Conservation (phyloP, 2,329 filamentous ascomycete species). For the Tolypocladium guangdongense region DNA sequence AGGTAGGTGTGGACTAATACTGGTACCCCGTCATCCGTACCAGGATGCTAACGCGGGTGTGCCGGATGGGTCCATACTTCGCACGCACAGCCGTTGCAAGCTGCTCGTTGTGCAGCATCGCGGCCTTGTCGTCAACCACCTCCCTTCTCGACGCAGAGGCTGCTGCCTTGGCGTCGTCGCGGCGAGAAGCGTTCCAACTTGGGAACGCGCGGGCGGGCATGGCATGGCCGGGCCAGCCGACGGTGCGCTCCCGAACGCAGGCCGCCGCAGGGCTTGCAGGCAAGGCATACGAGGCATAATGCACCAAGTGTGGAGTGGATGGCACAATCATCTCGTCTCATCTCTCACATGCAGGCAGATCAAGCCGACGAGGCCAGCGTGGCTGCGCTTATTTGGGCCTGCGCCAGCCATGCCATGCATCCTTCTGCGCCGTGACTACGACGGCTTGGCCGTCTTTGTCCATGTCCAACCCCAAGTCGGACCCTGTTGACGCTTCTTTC, state of each 20-base stretch:
- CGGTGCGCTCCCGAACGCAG: background rate
- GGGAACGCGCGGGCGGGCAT: background rate
- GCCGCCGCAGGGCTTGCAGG: too few species aligned
- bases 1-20: too few species aligned
- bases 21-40: too few species aligned
- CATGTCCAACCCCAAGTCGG: background rate
- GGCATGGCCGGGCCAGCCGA: background rate
- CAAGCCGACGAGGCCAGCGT: background rate
- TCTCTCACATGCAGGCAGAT: background rate
- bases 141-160: background rate
- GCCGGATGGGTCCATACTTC: too few species aligned
- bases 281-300: background rate
- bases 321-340: background rate
- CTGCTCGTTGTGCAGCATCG: background rate
- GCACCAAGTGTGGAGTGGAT: background rate
- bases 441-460: background rate
- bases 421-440: background rate
- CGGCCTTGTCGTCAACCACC: background rate
- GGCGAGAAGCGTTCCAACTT: background rate
- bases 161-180: background rate
- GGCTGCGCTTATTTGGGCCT: background rate
- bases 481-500: background rate
- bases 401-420: background rate
- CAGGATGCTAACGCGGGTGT: background rate
- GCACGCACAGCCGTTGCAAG: too few species aligned